These are phyloP conservation scores for Helicostylum pulchrum DNA, from an alignment of 192 early-diverging fungal species.

Conservation along the genomic window DNA sequence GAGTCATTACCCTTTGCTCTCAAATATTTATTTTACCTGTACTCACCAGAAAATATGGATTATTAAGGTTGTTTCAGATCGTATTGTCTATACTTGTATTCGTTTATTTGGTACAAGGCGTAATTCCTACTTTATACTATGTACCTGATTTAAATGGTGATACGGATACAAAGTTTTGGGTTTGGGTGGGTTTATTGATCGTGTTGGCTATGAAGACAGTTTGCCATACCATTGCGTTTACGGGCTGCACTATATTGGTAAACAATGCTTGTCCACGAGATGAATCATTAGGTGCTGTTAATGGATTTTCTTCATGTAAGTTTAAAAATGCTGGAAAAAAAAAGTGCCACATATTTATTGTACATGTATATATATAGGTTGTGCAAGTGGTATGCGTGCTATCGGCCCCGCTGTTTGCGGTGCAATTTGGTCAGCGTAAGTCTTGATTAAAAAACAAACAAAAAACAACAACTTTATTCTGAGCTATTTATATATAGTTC, in stretches of 20 bases:
- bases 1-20: constrained; percentile 40
- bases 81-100: constrained; percentile 22
- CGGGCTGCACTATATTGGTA: constrained; percentile 45
- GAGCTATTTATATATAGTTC: neutral
- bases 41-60: constrained; percentile 42
- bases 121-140: constrained; percentile 25
- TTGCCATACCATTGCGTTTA: constrained; percentile 33
- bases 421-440: constrained; percentile 41
- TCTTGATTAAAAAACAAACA: neutral
- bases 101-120: constrained; percentile 20
- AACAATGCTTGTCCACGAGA: constrained; percentile 45
- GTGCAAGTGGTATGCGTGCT: constrained; percentile 33
- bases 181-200: constrained; percentile 26
- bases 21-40: constrained; percentile 48
- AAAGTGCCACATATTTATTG: neutral
- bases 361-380: constrained; percentile 4
- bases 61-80: constrained; percentile 37
- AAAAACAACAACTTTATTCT: neutral
- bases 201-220: constrained; percentile 24
- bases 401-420: constrained; percentile 52
- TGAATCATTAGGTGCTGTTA: constrained; percentile 49
- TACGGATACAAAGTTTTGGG: constrained; percentile 21
- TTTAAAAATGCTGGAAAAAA: neutral
- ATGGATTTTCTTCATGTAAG: constrained; percentile 51
- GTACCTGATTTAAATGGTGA: constrained; percentile 22